These are phyloP conservation scores for Scheffersomyces lignosus DNA, from an alignment of 805 yeast genomes.

Conservation along the genomic window DNA sequence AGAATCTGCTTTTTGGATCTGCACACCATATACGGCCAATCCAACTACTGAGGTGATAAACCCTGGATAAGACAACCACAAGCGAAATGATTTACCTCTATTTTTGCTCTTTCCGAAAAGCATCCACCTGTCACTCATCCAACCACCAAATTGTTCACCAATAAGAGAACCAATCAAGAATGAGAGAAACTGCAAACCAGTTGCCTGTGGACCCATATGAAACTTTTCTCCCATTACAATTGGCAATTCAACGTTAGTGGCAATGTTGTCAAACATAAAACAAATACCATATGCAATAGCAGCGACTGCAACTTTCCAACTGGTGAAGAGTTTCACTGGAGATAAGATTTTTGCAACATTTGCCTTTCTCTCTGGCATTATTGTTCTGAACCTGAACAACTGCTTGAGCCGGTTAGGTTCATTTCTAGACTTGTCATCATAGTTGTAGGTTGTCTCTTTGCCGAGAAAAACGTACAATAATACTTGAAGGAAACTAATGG, in stretches of 20 bases:
- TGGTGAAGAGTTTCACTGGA: slow-evolving; percentile 9
- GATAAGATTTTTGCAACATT: slow-evolving; percentile 2
- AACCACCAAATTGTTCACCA: slow-evolving; percentile 25
- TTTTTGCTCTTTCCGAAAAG: slow-evolving; percentile 3
- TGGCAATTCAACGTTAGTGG: slow-evolving; percentile 22
- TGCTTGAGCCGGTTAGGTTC: neutral
- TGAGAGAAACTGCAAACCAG: slow-evolving; percentile 23
- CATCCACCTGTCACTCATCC: slow-evolving; percentile 27
- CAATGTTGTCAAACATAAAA: slow-evolving; percentile 22
- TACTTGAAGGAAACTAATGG: slow-evolving; percentile 11
- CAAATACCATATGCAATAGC: slow-evolving; percentile 18
- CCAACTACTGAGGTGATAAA: slow-evolving; percentile 19
- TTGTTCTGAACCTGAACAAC: slow-evolving; percentile 1
- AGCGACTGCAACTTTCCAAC: slow-evolving; percentile 12
- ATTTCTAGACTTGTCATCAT: slow-evolving; percentile 3
- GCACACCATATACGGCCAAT: slow-evolving; percentile 19
- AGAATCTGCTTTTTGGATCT: slow-evolving; percentile 10
- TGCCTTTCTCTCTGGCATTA: slow-evolving; percentile 1
- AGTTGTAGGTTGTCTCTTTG: neutral
- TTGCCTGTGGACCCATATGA: slow-evolving; percentile 19
- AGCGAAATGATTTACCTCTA: slow-evolving; percentile 10
- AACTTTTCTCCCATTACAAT: slow-evolving; percentile 17
- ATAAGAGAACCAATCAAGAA: slow-evolving; percentile 22
- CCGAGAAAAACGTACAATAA: slow-evolving; percentile 6
- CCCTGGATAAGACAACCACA: slow-evolving; percentile 23